A percentile compares a stretch with the other conserved stretches of the same genome.
Conservation (phyloP, 768 basidiomycete genomes). For the Mycena venus region DNA sequence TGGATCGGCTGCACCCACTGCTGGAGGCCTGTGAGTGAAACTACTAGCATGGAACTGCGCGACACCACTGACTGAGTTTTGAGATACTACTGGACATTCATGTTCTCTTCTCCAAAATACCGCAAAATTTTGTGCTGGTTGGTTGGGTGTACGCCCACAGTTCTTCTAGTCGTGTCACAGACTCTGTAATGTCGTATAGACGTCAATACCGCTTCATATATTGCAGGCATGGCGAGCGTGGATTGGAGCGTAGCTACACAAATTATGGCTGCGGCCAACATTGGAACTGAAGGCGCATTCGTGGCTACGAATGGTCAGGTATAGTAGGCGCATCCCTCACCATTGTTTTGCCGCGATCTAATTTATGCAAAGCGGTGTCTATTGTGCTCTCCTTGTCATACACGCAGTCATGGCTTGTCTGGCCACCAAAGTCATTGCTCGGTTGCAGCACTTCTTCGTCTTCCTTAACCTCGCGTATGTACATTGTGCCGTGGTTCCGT, state of each 20-base stretch:
- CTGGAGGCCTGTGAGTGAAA: too few species aligned
- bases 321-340: constrained; percentile 34
- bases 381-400: constrained; percentile 68
- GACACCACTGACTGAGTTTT: too few species aligned
- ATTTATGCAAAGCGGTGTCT: constrained; percentile 67
- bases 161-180: too few species aligned
- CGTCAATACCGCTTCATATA: constrained; percentile 66
- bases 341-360: background rate
- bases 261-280: constrained; percentile 60
- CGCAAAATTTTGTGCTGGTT: constrained; percentile 71
- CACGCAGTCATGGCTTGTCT: constrained; percentile 70
- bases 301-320: constrained; percentile 45
- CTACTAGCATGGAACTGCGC: too few species aligned
- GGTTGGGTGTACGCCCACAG: constrained; percentile 73
- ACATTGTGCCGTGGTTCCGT: constrained; percentile 41
- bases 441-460: constrained; percentile 79
- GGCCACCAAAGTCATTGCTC: constrained; percentile 75
- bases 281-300: constrained; percentile 54
- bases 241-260: constrained; percentile 69
- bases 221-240: constrained; percentile 58
- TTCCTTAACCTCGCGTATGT: constrained; percentile 75
- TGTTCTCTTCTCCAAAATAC: constrained; percentile 62
- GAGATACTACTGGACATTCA: constrained; percentile 68
- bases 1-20: constrained; percentile 64
- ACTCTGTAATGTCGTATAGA: too few species aligned